These are phyloP conservation scores for Phaeophleospora eucalypticola DNA, from an alignment of 2,329 filamentous ascomycete genomes.

Conservation along the genomic window DNA sequence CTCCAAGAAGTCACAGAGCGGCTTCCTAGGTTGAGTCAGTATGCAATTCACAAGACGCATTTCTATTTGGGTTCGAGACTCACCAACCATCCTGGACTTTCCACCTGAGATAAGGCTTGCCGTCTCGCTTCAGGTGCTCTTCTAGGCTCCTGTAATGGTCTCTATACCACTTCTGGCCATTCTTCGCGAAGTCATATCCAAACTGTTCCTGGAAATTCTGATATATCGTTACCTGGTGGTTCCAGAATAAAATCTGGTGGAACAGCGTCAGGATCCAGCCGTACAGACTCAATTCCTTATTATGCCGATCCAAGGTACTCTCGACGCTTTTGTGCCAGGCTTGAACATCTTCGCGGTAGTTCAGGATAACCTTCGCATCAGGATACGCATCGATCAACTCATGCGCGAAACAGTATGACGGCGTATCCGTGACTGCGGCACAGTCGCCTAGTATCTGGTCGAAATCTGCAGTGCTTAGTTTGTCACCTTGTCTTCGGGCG, in stretches of 20 bases:
- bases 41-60: background rate
- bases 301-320: background rate
- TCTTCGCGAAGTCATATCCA: background rate
- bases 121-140: background rate
- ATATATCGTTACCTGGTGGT: background rate
- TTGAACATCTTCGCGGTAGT: slow-evolving; percentile 2
- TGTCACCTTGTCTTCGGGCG: background rate
- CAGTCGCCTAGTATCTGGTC: slow-evolving; percentile 31
- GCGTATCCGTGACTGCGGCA: slow-evolving; percentile 32
- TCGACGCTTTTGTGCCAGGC: slow-evolving; percentile 3
- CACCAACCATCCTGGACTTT: slow-evolving; percentile 3
- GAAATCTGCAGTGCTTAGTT: slow-evolving; percentile 17
- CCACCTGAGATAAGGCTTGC: background rate
- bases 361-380: slow-evolving; percentile 25
- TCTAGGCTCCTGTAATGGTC: slow-evolving; percentile 2
- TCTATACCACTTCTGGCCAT: slow-evolving; percentile 1
- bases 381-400: slow-evolving; percentile 33
- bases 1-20: slow-evolving; percentile 28
- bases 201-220: background rate
- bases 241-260: background rate
- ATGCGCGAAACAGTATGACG: slow-evolving; percentile 30
- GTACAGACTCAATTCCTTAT: background rate
- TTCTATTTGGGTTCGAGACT: background rate
- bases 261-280: background rate
- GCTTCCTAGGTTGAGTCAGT: slow-evolving; percentile 14